These are phyloP conservation scores for Globisporangium alternatum DNA, from an alignment of 352 stramenopile species.

Conservation along the genomic window DNA sequence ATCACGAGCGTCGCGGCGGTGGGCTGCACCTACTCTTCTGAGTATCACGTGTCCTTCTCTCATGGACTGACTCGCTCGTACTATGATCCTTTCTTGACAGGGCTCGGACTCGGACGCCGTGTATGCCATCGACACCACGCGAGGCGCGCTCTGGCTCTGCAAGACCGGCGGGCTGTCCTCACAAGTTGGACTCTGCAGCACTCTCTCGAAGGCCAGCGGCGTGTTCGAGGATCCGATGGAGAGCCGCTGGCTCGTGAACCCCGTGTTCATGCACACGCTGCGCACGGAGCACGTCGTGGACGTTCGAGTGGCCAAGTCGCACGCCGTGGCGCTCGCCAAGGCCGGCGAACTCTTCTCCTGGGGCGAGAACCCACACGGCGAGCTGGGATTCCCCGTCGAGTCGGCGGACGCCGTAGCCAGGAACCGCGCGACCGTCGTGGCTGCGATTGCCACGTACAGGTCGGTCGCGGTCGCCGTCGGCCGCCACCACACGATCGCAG, in stretches of 20 bases:
- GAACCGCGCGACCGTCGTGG: constrained; percentile 52
- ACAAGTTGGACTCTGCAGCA: constrained; percentile 62
- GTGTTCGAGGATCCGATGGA: constrained; percentile 46
- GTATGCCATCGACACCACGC: constrained; percentile 56
- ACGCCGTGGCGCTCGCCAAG: constrained; percentile 71
- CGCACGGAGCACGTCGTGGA: constrained; percentile 53
- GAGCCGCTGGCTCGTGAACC: constrained; percentile 68
- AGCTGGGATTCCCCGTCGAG: constrained; percentile 49
- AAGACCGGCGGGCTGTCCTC: constrained; percentile 63
- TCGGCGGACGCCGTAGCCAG: constrained; percentile 45
- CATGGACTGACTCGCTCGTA: neutral
- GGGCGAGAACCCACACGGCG: constrained; percentile 92
- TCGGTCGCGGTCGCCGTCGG: constrained; percentile 54
- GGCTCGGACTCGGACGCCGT: constrained; percentile 66
- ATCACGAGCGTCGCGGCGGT: constrained; percentile 61
- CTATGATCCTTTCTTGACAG: constrained; percentile 16
- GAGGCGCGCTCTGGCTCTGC: constrained; percentile 68
- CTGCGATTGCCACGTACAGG: constrained; percentile 54
- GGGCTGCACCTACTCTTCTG: constrained; percentile 14
- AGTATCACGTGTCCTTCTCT: neutral
- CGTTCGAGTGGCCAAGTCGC: constrained; percentile 47
- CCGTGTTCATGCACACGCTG: constrained; percentile 63
- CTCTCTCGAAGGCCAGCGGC: constrained; percentile 7
- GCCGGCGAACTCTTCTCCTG: constrained; percentile 92
- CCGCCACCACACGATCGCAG: constrained; percentile 57